Evolutionary conservation across 1,139 yeast species (phyloP).

Genomic region (Geotrichum cucujoidarum): DNA sequence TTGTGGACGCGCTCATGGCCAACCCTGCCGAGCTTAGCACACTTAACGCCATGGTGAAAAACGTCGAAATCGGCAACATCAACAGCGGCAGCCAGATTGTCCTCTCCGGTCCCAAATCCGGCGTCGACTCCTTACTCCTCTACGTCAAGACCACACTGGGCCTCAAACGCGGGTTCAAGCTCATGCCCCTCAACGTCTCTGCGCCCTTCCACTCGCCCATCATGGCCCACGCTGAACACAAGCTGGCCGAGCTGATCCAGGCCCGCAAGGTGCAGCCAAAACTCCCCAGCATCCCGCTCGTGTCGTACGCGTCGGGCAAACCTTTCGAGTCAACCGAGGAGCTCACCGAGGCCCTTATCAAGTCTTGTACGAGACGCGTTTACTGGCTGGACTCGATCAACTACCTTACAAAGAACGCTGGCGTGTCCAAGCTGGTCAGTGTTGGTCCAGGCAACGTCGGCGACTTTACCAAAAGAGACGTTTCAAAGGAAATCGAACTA

Average conservation of each 20-base stretch:
- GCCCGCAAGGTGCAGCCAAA: slow-evolving; percentile 6
- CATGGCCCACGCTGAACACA: slow-evolving; percentile 39
- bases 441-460: slow-evolving; percentile 32
- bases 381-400: slow-evolving; percentile 33
- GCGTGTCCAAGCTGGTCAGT: slow-evolving; percentile 25
- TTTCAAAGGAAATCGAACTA: slow-evolving; percentile 4
- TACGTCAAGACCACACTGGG: slow-evolving; percentile 13
- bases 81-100: slow-evolving; percentile 41
- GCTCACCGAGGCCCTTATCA: slow-evolving; percentile 27
- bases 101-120: slow-evolving; percentile 36
- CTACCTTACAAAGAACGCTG: slow-evolving; percentile 19
- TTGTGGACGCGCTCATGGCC: slow-evolving; percentile 5
- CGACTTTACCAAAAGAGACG: slow-evolving; percentile 17
- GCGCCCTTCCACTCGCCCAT: slow-evolving; percentile 52
- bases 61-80: slow-evolving; percentile 38
- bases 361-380: slow-evolving; percentile 33
- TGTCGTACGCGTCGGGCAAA: slow-evolving; percentile 36
- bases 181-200: slow-evolving; percentile 43
- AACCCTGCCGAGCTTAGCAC: background rate
- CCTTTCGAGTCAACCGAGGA: slow-evolving; percentile 33
- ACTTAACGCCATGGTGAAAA: slow-evolving; percentile 5
- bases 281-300: slow-evolving; percentile 25
- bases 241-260: slow-evolving; percentile 24
- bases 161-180: slow-evolving; percentile 28
- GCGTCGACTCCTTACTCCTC: slow-evolving; percentile 13